Evolutionary conservation across 129 eudicot genomes (phyloP).

Genomic region (Flaveria linearis): DNA sequence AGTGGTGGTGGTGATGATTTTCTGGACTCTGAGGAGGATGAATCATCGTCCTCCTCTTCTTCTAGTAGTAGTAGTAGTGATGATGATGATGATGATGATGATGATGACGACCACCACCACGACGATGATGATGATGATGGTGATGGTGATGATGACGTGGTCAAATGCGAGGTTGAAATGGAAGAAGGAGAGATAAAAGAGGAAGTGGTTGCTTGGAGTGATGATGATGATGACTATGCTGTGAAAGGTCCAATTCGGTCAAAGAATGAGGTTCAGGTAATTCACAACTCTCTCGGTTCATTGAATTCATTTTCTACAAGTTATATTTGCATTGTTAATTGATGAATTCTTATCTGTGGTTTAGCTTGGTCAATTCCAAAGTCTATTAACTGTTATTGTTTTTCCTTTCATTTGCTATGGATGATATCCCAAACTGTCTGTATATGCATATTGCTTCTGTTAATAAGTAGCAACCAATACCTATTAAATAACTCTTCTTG

Average conservation of each 20-base stretch:
- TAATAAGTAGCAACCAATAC: no score
- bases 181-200: slow-evolving; percentile 75
- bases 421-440: no score
- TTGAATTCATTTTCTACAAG: neutral
- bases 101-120: no score
- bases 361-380: no score
- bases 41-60: slow-evolving; percentile 49
- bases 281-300: neutral
- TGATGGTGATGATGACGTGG: slow-evolving; percentile 10
- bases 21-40: slow-evolving; percentile 52
- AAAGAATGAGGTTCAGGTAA: slow-evolving; percentile 76
- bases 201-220: slow-evolving; percentile 59
- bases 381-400: no score
- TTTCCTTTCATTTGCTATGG: no score
- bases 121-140: slow-evolving; percentile 40
- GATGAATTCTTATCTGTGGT: neutral
- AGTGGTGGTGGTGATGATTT: slow-evolving; percentile 36
- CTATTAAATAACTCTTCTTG: no score
- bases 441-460: no score
- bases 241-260: slow-evolving; percentile 61
- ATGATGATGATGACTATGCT: slow-evolving; percentile 45
- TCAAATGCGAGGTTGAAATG: slow-evolving; percentile 35
- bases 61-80: slow-evolving; percentile 43
- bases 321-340: neutral
- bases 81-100: slow-evolving; percentile 21